Conservation (phyloP, 2,329 filamentous ascomycete species). For the Nigrospora sphaerica region DNA sequence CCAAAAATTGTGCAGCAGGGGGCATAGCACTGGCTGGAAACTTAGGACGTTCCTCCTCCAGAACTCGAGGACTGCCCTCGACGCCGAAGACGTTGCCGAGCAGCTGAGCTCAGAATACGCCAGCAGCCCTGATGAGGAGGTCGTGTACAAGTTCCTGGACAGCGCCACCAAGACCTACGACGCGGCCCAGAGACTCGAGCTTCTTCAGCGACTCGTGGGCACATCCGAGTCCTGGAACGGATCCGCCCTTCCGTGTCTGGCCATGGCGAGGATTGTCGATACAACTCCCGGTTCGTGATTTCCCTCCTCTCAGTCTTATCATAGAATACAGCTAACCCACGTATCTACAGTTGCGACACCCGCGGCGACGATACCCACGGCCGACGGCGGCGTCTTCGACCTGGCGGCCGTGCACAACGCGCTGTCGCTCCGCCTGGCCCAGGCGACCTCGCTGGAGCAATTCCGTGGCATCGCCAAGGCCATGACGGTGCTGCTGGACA, state of each 20-base stretch:
- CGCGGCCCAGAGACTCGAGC: slow-evolving; percentile 7
- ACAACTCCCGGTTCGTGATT: slow-evolving; percentile 3
- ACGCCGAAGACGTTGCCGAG: slow-evolving; percentile 4
- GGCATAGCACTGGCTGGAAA: slow-evolving; percentile 17
- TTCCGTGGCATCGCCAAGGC: slow-evolving; percentile 18
- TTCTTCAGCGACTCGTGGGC: slow-evolving; percentile 13
- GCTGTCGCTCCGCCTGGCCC: slow-evolving; percentile 13
- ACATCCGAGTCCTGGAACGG: slow-evolving; percentile 10
- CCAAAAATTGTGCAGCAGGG: slow-evolving; percentile 8
- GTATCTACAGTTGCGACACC: not conserved
- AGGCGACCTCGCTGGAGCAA: slow-evolving; percentile 14
- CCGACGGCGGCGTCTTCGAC: slow-evolving; percentile 11
- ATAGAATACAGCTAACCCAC: not conserved
- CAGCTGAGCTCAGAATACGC: slow-evolving; percentile 3
- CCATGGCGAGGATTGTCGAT: slow-evolving; percentile 3
- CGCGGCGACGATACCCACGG: not conserved
- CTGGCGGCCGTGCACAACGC: slow-evolving; percentile 15
- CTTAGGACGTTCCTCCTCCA: slow-evolving; percentile 17
- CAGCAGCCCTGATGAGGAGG: slow-evolving; percentile 9
- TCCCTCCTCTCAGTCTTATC: not conserved
- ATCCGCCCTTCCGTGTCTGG: slow-evolving; percentile 10
- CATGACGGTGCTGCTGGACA: slow-evolving; percentile 38
- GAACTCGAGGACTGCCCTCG: slow-evolving; percentile 7
- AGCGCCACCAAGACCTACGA: slow-evolving; percentile 14
- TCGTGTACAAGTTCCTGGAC: slow-evolving; percentile 17